phyloP scores from a whole-genome alignment of 1,284 basidiomycete species.

The Ceratorhiza oryzae-sativae region DNA sequence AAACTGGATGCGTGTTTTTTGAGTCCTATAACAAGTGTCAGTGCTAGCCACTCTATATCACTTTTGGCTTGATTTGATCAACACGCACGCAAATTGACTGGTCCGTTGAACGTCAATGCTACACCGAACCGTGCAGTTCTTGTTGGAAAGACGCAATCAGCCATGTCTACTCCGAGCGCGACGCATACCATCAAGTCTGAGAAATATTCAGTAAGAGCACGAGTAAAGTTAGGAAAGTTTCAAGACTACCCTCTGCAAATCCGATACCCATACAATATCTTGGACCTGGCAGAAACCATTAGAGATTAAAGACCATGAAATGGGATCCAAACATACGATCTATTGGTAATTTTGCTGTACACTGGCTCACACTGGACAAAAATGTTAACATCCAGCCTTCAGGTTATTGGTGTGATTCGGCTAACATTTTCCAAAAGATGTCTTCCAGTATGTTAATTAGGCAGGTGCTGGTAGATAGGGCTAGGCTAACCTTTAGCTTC shows the following conservation, averaged over 20 bases:
- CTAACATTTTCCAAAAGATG: conserved; percentile 83
- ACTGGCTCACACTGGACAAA: conserved; percentile 73
- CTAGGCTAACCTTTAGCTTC: conserved; percentile 76
- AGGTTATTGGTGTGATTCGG: conserved; percentile 7
- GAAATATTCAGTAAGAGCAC: background rate
- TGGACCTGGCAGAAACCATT: conserved; percentile 60
- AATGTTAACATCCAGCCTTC: background rate
- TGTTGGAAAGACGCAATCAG: conserved; percentile 89
- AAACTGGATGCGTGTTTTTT: conserved; percentile 73
- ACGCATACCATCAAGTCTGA: conserved; percentile 84
- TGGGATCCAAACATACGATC: conserved; percentile 63
- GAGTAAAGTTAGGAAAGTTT: background rate
- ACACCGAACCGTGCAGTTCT: conserved; percentile 87
- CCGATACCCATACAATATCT: conserved; percentile 89
- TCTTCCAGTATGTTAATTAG: conserved; percentile 54
- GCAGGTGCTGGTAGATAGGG: background rate
- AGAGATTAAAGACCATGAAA: background rate
- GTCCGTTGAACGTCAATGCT: conserved; percentile 78
- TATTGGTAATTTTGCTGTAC: conserved; percentile 72
- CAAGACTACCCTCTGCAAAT: conserved; percentile 77
- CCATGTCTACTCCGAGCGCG: conserved; percentile 89
- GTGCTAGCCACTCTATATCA: no score
- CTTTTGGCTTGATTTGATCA: background rate
- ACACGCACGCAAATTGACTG: conserved; percentile 74
- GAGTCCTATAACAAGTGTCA: conserved; percentile 61